Conservation (phyloP, 2,329 filamentous ascomycete species). For the Sporothrix curviconia region DNA sequence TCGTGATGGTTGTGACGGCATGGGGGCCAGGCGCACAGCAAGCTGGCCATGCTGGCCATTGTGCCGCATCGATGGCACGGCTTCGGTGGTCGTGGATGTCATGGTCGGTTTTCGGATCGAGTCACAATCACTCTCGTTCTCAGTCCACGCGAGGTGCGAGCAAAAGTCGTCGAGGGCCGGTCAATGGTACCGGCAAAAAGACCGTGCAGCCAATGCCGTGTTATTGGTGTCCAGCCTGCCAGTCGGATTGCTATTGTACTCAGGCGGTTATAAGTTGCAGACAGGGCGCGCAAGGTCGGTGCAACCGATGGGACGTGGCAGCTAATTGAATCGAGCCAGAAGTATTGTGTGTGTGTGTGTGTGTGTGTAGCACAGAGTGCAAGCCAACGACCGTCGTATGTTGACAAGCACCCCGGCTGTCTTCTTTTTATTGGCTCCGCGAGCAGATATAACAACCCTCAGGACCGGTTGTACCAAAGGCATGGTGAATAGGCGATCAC, state of each 20-base stretch:
- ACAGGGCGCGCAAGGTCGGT: background rate
- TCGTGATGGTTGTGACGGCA: slow-evolving; percentile 8
- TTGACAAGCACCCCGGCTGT: background rate
- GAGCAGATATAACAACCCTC: slow-evolving; percentile 5
- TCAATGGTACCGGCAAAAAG: slow-evolving; percentile 1
- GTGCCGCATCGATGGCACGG: slow-evolving; percentile 18
- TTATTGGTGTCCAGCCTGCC: background rate
- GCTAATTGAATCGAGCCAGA: too few relatives aligned
- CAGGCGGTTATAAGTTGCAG: slow-evolving; percentile 1
- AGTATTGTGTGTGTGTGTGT: background rate
- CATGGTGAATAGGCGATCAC: slow-evolving; percentile 9
- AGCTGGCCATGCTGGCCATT: slow-evolving; percentile 21
- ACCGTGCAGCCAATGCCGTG: slow-evolving; percentile 4
- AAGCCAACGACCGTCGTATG: background rate
- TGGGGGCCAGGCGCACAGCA: slow-evolving; percentile 22
- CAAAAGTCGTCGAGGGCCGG: background rate
- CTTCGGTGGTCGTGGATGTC: slow-evolving; percentile 20
- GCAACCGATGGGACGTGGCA: background rate
- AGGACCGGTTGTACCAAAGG: slow-evolving; percentile 6
- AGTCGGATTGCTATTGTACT: too few relatives aligned
- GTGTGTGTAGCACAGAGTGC: background rate
- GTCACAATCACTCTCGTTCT: too few relatives aligned
- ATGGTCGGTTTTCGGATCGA: slow-evolving; percentile 20
- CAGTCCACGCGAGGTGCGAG: too few relatives aligned
- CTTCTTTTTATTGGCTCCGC: background rate